A percentile compares a stretch with the other conserved stretches of the same genome.
Conservation (phyloP, 345 rosid species). For the Cardamine chenopodiifolia region DNA sequence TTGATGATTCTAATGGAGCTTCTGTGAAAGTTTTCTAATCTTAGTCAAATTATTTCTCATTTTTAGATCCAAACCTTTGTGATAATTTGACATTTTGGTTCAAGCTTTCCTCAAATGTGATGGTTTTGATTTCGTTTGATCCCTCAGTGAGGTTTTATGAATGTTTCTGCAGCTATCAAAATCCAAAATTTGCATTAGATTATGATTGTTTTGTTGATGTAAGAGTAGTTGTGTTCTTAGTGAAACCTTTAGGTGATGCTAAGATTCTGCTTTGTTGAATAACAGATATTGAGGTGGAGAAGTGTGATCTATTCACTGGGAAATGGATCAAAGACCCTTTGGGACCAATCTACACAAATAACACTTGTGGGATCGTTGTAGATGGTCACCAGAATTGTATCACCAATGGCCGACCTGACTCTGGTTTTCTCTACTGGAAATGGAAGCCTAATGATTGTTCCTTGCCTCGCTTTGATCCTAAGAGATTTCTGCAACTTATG, state of each 20-base stretch:
- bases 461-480: constrained; percentile 69
- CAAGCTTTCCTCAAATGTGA: not conserved
- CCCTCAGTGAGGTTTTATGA: constrained; percentile 2
- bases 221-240: not conserved
- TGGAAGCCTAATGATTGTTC: constrained; percentile 82
- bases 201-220: not conserved
- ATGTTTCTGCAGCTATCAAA: constrained; percentile 6
- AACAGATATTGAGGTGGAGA: constrained; percentile 50
- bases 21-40: not conserved
- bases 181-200: not conserved
- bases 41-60: not conserved
- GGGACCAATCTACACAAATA: constrained; percentile 50
- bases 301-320: constrained; percentile 80
- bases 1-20: not conserved
- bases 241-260: not conserved
- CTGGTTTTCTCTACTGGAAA: constrained; percentile 80
- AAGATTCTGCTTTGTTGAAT: constrained; percentile 7
- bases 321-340: constrained; percentile 81
- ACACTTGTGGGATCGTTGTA: constrained; percentile 40
- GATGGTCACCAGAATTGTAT: constrained; percentile 89
- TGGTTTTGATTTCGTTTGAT: constrained; percentile 16
- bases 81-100: not conserved
- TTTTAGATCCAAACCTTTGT: not conserved
- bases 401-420: constrained; percentile 85
- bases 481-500: constrained; percentile 68